Evolutionary conservation across 1,284 basidiomycete species (phyloP).

Genomic region (Polyporus tsugae): DNA sequence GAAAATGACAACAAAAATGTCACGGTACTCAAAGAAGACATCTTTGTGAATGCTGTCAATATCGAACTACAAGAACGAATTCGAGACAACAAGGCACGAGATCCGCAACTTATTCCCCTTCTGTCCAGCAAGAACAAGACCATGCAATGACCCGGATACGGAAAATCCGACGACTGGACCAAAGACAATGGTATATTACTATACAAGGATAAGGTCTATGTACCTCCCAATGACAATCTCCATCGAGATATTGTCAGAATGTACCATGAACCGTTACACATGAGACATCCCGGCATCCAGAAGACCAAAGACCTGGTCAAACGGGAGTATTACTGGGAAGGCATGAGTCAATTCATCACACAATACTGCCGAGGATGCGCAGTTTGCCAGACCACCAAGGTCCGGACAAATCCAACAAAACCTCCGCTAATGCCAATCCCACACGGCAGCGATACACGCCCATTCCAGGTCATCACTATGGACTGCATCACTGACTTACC

Average conservation of each 20-base stretch:
- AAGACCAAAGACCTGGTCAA: conserved; percentile 14
- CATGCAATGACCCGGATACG: not conserved
- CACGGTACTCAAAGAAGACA: conserved; percentile 33
- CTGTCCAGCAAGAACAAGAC: too few species aligned
- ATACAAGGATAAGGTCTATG: not conserved
- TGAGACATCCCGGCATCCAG: conserved; percentile 15
- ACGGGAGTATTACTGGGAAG: conserved; percentile 45
- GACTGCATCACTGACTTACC: too few species aligned
- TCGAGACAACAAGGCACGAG: not conserved
- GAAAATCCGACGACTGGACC: not conserved
- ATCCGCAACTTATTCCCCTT: not conserved
- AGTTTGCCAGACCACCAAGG: conserved; percentile 49
- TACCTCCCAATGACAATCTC: not conserved
- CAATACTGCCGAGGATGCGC: conserved; percentile 49
- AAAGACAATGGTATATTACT: not conserved
- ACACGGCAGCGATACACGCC: too few species aligned
- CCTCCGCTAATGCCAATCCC: not conserved
- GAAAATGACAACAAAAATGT: conserved; percentile 43
- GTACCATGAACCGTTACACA: conserved; percentile 11
- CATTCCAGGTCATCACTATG: too few species aligned
- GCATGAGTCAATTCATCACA: conserved; percentile 38
- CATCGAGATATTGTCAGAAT: not conserved
- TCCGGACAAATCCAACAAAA: not conserved
- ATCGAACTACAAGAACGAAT: not conserved
- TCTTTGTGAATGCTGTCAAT: conserved; percentile 8